Percentiles rank a stretch among this genome's conserved stretches.
These are phyloP conservation scores for Phialophora tarda DNA, from an alignment of 2,329 filamentous ascomycete species.

Conservation along the genomic window DNA sequence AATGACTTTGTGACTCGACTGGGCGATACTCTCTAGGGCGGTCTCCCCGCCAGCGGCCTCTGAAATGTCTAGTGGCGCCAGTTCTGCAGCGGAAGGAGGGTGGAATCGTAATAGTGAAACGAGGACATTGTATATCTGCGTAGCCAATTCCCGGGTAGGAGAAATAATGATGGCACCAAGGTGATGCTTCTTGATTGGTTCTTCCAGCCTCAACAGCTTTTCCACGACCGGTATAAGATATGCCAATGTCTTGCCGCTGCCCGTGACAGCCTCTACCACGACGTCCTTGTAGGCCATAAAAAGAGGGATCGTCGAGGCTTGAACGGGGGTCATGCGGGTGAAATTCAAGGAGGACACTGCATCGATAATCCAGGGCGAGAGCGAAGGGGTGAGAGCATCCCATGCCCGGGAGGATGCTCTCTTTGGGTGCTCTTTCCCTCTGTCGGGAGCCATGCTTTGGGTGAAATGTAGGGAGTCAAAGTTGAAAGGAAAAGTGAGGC, in stretches of 20 bases:
- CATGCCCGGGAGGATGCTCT: conserved; percentile 62
- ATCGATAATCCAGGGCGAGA: conserved; percentile 84
- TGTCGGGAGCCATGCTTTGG: conserved; percentile 39
- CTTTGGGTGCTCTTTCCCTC: conserved; percentile 57
- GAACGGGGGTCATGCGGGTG: conserved; percentile 87
- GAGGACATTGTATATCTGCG: conserved; percentile 85
- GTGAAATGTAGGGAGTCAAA: not conserved
- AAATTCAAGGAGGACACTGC: conserved; percentile 86
- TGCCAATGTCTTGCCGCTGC: conserved; percentile 86
- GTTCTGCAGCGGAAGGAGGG: conserved; percentile 67
- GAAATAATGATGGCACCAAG: conserved; percentile 90
- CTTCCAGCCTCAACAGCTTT: conserved; percentile 77
- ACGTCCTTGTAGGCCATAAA: conserved; percentile 91
- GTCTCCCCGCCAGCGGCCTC: conserved; percentile 46
- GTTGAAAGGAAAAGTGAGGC: not conserved
- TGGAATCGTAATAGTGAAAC: conserved; percentile 81
- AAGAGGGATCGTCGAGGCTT: conserved; percentile 85
- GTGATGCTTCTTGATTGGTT: conserved; percentile 86
- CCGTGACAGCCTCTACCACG: conserved; percentile 90
- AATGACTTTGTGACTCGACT: conserved; percentile 65
- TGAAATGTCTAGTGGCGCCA: conserved; percentile 48
- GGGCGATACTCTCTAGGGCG: conserved; percentile 22
- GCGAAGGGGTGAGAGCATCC: conserved; percentile 70
- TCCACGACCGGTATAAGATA: conserved; percentile 85
- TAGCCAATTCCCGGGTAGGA: conserved; percentile 87